Evolutionary conservation across 163 green algal species (phyloP).

Genomic region (Prototheca stagnorum): DNA sequence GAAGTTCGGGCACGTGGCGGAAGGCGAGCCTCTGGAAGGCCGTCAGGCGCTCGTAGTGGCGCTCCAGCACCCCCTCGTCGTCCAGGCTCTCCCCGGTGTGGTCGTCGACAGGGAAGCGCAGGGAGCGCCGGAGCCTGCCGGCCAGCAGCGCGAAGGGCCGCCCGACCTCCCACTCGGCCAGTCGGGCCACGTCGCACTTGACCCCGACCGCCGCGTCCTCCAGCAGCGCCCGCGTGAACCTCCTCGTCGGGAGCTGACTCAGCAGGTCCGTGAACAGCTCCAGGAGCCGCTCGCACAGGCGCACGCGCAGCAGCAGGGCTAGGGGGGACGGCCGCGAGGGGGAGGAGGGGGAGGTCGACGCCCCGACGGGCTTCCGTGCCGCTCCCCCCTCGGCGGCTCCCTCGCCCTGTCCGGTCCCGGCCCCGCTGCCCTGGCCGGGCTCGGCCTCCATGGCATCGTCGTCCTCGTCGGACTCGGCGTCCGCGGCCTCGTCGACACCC

Average conservation of each 20-base stretch:
- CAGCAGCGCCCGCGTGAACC: conserved; percentile 68
- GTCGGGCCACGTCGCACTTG: conserved; percentile 42
- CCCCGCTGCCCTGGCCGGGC: too few relatives aligned
- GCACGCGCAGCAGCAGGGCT: too few relatives aligned
- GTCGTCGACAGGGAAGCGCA: conserved; percentile 81
- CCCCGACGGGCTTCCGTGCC: too few relatives aligned
- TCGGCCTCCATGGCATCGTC: neutral
- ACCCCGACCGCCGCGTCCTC: conserved; percentile 67
- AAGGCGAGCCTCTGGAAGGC: conserved; percentile 88
- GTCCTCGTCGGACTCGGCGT: conserved; percentile 22
- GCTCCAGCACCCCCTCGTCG: conserved; percentile 25
- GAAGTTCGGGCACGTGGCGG: conserved; percentile 61
- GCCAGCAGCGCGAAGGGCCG: conserved; percentile 70
- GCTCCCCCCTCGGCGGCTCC: too few relatives aligned
- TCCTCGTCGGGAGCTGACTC: conserved; percentile 69
- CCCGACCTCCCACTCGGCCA: conserved; percentile 2
- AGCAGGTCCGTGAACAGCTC: conserved; percentile 87
- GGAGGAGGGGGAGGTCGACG: too few relatives aligned
- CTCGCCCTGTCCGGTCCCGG: too few relatives aligned
- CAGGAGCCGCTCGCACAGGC: conserved; percentile 74
- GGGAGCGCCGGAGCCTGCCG: conserved; percentile 74
- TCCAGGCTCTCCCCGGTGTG: conserved; percentile 60
- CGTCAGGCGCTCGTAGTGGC: conserved; percentile 25
- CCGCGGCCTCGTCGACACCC: conserved; percentile 57
- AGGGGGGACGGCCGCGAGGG: too few relatives aligned